Percentiles rank a stretch among this genome's conserved stretches.
These are phyloP conservation scores for Torulaspora delbrueckii DNA, from an alignment of 805 yeast genomes.

Conservation along the genomic window DNA sequence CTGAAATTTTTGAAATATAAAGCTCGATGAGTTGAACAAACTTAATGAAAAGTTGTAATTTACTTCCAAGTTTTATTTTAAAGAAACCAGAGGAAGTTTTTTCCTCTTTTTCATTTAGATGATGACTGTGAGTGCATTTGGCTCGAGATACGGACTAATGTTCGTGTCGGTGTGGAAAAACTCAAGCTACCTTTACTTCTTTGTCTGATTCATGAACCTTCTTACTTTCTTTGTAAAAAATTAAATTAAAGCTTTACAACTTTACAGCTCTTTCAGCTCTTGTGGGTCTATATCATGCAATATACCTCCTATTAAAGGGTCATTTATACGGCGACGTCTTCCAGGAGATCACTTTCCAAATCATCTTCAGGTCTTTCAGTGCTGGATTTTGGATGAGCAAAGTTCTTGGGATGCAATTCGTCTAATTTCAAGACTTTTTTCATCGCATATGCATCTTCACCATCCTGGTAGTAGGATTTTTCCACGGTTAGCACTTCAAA, in stretches of 20 bases:
- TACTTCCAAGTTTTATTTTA: background rate
- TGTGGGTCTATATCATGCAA: constrained; percentile 4
- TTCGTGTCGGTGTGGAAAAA: constrained; percentile 95
- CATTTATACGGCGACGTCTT: constrained; percentile 21
- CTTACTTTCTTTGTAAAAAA: background rate
- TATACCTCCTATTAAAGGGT: background rate
- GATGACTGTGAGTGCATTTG: constrained; percentile 99
- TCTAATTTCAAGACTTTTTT: constrained; percentile 59
- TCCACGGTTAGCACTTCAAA: constrained; percentile 82
- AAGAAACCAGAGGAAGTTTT: constrained; percentile 30
- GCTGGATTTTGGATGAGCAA: constrained; percentile 36
- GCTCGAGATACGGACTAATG: constrained; percentile 72
- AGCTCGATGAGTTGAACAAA: background rate
- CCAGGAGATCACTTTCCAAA: constrained; percentile 45
- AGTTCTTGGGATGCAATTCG: constrained; percentile 55
- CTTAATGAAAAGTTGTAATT: background rate
- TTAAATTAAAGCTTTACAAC: background rate
- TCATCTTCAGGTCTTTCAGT: constrained; percentile 49
- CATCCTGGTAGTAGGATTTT: constrained; percentile 89
- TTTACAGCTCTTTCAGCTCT: background rate
- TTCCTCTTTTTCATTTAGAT: constrained; percentile 39
- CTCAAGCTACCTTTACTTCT: constrained; percentile 89
- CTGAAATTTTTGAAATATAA: background rate
- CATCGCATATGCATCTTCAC: constrained; percentile 98
- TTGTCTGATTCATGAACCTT: constrained; percentile 45